Evolutionary conservation across 148 eudicot species (phyloP), one percentile per base, ranked within the genome.

Genomic region (Chenopodium berlandieri): DNA sequence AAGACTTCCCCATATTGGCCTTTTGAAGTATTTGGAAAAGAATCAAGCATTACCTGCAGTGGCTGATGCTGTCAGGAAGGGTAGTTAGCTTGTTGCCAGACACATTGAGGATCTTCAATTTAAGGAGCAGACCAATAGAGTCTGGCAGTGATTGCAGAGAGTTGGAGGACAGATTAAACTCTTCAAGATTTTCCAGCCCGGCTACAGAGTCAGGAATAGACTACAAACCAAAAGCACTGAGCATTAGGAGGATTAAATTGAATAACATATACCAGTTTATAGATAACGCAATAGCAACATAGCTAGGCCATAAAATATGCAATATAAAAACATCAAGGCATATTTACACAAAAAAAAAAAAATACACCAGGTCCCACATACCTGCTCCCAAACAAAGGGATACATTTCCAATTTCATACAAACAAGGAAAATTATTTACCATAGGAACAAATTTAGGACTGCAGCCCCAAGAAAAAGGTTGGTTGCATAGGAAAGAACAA

Each of bases 121-220:
- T 92, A 20, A 86, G 85, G 86, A 96, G 82, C 63, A 92, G 81
- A 9, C 99, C 98, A 30, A 96, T 89, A 72, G 99, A 88, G 71
- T 96, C 98, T 9, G 99, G 98, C 80, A 96, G 84, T n/a, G 90
- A 89, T 75, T 89, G 93, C 75, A 96, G 85, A 31, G 91, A 83
- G 82, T 96, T 96, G 62, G 94, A 89, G 54, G 97, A 87, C 73
- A 96, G 85, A 83, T 92, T 84, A 40, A 96, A 93, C 82, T 92
- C 95, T 89, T 94, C 98, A 17, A 96, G 95, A 82, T 83, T 90
- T 86, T 88, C 90, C 54, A 96, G 82, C 78, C 99, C 98, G 50
- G 90, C 91, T 82, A 96, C 80, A 31, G 98, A 91, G 86, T 96
- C 99, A 71, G 99, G 99, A 85, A 96, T 79, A 30, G 79, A 89